These are phyloP conservation scores for Pythium myriotylum DNA, from an alignment of 352 stramenopile genomes.

Conservation along the genomic window DNA sequence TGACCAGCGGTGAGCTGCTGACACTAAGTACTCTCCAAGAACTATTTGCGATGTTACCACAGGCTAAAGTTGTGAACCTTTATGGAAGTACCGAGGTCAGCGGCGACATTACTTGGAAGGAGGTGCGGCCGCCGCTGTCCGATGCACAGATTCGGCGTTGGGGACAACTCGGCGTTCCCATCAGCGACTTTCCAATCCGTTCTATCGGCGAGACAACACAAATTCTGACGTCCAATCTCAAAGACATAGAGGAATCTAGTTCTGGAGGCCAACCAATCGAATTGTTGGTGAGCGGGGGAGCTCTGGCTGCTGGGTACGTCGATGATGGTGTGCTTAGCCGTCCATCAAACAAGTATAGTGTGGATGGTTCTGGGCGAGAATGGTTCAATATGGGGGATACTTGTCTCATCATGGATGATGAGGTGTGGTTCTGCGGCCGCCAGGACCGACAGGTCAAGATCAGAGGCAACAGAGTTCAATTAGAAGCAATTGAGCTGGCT, in stretches of 20 bases:
- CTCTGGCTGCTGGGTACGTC: slow-evolving; percentile 44
- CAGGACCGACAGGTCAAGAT: slow-evolving; percentile 58
- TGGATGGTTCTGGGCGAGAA: not conserved
- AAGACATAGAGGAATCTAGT: not conserved
- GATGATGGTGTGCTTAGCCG: not conserved
- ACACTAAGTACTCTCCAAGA: slow-evolving; percentile 29
- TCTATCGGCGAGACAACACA: slow-evolving; percentile 32
- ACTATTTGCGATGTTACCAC: slow-evolving; percentile 27
- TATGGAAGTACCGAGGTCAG: slow-evolving; percentile 72
- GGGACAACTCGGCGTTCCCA: slow-evolving; percentile 44
- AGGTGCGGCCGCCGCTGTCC: slow-evolving; percentile 32
- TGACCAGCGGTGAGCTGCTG: slow-evolving; percentile 60
- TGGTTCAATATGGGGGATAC: slow-evolving; percentile 54
- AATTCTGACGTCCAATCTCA: slow-evolving; percentile 26
- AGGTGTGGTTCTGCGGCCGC: slow-evolving; percentile 49
- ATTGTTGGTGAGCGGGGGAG: slow-evolving; percentile 38
- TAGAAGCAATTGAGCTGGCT: slow-evolving; percentile 50
- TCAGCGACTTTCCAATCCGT: slow-evolving; percentile 30
- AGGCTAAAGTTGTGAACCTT: slow-evolving; percentile 51
- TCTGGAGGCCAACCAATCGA: slow-evolving; percentile 24
- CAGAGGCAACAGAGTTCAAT: slow-evolving; percentile 48
- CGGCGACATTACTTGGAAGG: slow-evolving; percentile 55
- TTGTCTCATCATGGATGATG: slow-evolving; percentile 33
- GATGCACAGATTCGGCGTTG: slow-evolving; percentile 26
- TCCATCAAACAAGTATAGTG: not conserved